These are phyloP conservation scores for Nothophaeocryptopus gaeumannii DNA, from an alignment of 2,329 filamentous ascomycete species.

Conservation along the genomic window DNA sequence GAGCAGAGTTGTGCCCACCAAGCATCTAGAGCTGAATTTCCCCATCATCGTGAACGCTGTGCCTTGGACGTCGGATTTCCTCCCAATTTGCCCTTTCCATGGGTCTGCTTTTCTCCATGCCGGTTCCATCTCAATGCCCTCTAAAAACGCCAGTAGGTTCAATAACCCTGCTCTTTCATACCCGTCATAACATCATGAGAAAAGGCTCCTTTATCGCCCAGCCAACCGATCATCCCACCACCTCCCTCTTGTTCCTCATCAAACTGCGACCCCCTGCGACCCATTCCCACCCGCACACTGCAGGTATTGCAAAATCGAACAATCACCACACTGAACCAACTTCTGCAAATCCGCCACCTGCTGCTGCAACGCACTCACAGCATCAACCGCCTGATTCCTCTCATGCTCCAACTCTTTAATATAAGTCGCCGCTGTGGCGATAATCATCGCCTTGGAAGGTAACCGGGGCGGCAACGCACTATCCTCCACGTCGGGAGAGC, in stretches of 20 bases:
- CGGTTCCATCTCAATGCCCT: not conserved
- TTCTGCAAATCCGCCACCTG: slow-evolving; percentile 44
- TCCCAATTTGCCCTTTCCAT: not conserved
- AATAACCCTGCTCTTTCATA: not conserved
- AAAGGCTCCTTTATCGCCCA: not conserved
- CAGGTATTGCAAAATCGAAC: slow-evolving; percentile 30
- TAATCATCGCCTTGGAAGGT: slow-evolving; percentile 45
- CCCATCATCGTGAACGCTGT: no score
- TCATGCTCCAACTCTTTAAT: slow-evolving; percentile 48
- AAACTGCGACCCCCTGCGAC: slow-evolving; percentile 5
- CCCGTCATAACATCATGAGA: slow-evolving; percentile 6
- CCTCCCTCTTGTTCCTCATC: no score
- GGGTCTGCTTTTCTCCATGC: not conserved
- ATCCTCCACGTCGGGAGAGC: slow-evolving; percentile 44
- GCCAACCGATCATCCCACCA: no score
- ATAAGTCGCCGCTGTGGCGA: slow-evolving; percentile 46
- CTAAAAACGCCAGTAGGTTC: not conserved
- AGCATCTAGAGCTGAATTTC: no score
- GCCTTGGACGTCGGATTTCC: not conserved
- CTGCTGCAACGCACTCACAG: slow-evolving; percentile 39
- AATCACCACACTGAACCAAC: slow-evolving; percentile 48
- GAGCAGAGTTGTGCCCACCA: no score
- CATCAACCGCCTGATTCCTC: slow-evolving; percentile 39
- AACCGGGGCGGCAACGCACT: slow-evolving; percentile 41
- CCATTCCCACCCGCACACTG: slow-evolving; percentile 17